Evolutionary conservation across 2,329 filamentous ascomycete genomes (phyloP), one percentile per base, ranked within the genome.

Genomic region (Penicillium sp.): DNA sequence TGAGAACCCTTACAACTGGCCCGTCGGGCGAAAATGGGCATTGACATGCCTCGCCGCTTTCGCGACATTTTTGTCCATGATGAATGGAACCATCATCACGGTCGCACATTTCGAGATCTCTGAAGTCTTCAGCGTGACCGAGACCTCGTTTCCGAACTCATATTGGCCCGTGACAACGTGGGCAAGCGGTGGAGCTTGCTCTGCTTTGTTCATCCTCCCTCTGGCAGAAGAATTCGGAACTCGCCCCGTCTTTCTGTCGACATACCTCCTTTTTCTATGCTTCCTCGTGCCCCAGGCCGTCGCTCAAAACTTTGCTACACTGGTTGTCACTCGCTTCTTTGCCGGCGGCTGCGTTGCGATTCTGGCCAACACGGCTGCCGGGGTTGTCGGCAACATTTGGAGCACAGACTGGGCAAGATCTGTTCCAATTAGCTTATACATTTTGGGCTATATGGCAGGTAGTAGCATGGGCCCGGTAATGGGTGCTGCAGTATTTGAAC

Each of bases 401-500:
- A 53, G 52, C n/a, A 62, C 61, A 7, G 67, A 65, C 55, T 50
- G 39, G 18, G 61, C 61, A 0, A 67, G 72, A 32, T 72, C 67
- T 27, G 64, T 73, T 38, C 69, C 68, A 3, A 70, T 72, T 36
- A 72, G 69, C 1, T 57, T 77, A 9, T 78, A 71, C 48, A 73
- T 75, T 1, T 70, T 72, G 18, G 67, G 67, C 0, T 63, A 73
- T 5, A 63, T 78, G 13, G 68, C 68, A n/a, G 75, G 75, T 3
- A 62, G 75, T 11, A 75, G 67, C 34, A 69, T 75, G 46, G 76
- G 75, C 0, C 76, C 40, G 72, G 71, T 78, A 0, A 65, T 77
- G 16, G 75, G 76, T 1, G 71, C 69, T 32, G 63, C 68, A 0
- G 65, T 72, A 9, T 46, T 52, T 3, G 34, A 46, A 24, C 52